Base-by-base conservation (phyloP, 164 flowering plant genomes). In the Piper longum region DNA sequence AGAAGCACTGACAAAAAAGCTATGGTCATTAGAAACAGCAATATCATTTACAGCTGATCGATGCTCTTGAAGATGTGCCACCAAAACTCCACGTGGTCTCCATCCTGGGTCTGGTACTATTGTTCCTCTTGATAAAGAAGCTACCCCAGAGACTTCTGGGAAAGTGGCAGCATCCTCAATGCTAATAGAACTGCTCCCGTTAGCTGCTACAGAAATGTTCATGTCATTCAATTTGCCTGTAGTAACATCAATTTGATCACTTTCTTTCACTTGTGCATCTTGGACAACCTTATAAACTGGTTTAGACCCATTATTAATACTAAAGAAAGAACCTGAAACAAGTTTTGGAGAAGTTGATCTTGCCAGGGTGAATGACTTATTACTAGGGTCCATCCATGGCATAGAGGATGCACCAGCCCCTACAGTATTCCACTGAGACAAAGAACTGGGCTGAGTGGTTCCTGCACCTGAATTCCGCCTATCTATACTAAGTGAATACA, bases 41-140 rank as follows among this genome's bases (percentile, higher is more conserved):
- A 95, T 82, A 67, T 91, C 96, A 73, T 89, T 95, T 60, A 95
- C 96, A 56, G 99, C 96, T 64, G 96, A 87, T n/a, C 84, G 82
- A 69, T 95, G 99, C 80, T 95, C 99, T 70, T 91, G 99, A 45
- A 95, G 89, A 75, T 95, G 97, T 16, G 96, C 99, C 78, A 91
- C 93, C 72, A 89, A 74, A 62, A 95, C 95, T 14, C 99, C 99
- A 64, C 97, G 95, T 42, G 99, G 99, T 76, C 88, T 81, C 99
- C 97, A 95, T 43, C 96, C 97, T 26, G 85, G 75, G 78, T 95
- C 99, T n/a, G 93, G 77, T 59, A 82, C 74, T 39, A 85, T 69
- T 67, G 91, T 65, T 65, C 85, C 71, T 69, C 88, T 74, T 8
- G 82, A 62, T 67, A 80, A 82, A 54, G 88, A 75, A 36, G 87